These are phyloP conservation scores for Debaryomyces psychrophilus DNA, from an alignment of 1,139 yeast genomes.

Conservation along the genomic window DNA sequence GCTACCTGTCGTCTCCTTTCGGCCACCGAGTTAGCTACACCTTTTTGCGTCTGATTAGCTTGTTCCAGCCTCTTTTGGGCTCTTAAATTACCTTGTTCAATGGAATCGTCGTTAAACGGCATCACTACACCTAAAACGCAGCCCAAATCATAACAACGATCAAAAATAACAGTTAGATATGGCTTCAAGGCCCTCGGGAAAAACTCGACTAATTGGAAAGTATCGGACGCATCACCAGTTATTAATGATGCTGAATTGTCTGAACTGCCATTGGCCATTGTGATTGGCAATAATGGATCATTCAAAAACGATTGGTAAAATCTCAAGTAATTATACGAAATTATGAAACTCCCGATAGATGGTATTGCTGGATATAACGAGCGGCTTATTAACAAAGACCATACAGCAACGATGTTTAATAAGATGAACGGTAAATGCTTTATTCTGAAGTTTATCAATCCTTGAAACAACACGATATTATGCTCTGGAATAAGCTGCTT, in stretches of 20 bases:
- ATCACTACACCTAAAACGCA: constrained; percentile 59
- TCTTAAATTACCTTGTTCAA: constrained; percentile 73
- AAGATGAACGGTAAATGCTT: constrained; percentile 73
- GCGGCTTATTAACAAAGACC: constrained; percentile 44
- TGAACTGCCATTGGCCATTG: constrained; percentile 26
- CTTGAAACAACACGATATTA: constrained; percentile 67
- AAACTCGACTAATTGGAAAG: constrained; percentile 80
- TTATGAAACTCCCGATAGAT: constrained; percentile 67
- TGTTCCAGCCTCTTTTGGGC: constrained; percentile 62
- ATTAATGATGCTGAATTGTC: constrained; percentile 33
- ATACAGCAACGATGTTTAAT: constrained; percentile 45
- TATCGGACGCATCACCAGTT: constrained; percentile 87
- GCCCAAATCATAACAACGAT: constrained; percentile 54
- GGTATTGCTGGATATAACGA: constrained; percentile 63
- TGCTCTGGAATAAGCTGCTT: constrained; percentile 92
- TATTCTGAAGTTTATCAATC: constrained; percentile 65
- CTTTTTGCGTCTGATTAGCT: constrained; percentile 41
- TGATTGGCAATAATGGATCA: constrained; percentile 45
- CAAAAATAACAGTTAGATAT: constrained; percentile 55
- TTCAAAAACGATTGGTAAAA: constrained; percentile 59
- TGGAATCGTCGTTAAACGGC: constrained; percentile 70
- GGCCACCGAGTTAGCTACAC: constrained; percentile 61
- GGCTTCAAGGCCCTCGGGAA: constrained; percentile 67
- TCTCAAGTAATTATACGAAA: constrained; percentile 75
- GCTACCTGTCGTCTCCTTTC: constrained; percentile 89